phyloP scores from a whole-genome alignment of 2,329 filamentous ascomycete species.

The Triangularia verruculosa region DNA sequence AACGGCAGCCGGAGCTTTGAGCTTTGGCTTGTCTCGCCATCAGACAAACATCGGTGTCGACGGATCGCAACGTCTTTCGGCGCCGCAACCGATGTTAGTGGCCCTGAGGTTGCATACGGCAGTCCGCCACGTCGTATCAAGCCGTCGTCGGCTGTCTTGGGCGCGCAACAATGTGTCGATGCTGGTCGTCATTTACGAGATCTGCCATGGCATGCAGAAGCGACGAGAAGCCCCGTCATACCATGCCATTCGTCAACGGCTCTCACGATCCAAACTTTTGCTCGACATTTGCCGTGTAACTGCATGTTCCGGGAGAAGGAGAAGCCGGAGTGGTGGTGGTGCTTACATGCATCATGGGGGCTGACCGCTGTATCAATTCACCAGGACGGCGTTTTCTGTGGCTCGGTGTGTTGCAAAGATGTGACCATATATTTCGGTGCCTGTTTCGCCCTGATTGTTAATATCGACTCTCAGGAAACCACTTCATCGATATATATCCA shows the following conservation, averaged over 20 bases:
- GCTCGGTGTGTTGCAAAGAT: background rate
- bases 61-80: background rate
- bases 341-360: background rate
- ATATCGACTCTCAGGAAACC: background rate
- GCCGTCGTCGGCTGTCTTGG: background rate
- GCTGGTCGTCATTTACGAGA: background rate
- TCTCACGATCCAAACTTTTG: background rate
- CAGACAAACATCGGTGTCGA: background rate
- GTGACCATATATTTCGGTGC: background rate
- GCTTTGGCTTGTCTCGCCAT: background rate
- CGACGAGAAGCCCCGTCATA: background rate
- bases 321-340: background rate
- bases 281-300: background rate
- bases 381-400: background rate
- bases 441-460: background rate
- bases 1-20: background rate
- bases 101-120: background rate
- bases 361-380: background rate
- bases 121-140: background rate
- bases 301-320: slow-evolving; percentile 1
- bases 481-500: too few relatives aligned
- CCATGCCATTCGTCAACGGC: background rate
- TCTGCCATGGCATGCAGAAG: background rate
- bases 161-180: background rate
- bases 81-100: background rate